These are phyloP conservation scores for Phytophthora citricola DNA, from an alignment of 352 stramenopile species.

Conservation along the genomic window DNA sequence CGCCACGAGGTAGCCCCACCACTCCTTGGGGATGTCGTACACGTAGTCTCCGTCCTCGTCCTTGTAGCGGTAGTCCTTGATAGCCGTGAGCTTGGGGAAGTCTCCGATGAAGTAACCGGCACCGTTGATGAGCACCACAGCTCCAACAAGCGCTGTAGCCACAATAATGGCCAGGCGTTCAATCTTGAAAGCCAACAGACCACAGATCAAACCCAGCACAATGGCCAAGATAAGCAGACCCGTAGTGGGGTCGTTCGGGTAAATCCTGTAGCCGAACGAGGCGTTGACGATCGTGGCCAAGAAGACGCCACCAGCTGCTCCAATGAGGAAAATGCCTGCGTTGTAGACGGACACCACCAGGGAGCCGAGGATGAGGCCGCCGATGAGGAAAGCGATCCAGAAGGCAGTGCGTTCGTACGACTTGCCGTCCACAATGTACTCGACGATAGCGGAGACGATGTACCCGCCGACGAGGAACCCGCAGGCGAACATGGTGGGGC, in stretches of 20 bases:
- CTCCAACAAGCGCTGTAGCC: constrained; percentile 64
- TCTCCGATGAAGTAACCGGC: constrained; percentile 69
- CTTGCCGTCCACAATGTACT: constrained; percentile 49
- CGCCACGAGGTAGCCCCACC: constrained; percentile 59
- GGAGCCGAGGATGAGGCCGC: constrained; percentile 52
- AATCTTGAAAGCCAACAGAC: constrained; percentile 52
- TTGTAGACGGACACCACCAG: constrained; percentile 62
- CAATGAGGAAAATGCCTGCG: constrained; percentile 60
- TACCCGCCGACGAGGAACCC: constrained; percentile 66
- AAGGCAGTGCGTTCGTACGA: constrained; percentile 55
- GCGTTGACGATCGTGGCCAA: constrained; percentile 55
- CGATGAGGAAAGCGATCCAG: constrained; percentile 61
- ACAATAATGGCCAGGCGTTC: constrained; percentile 58
- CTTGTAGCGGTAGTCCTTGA: constrained; percentile 49
- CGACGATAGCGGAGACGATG: constrained; percentile 47
- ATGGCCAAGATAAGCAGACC: constrained; percentile 54
- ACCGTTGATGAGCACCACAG: constrained; percentile 52
- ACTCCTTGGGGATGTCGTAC: constrained; percentile 57
- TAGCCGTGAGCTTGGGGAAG: constrained; percentile 49
- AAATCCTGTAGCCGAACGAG: constrained; percentile 59
- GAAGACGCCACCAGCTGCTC: constrained; percentile 48
- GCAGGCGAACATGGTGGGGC: constrained; percentile 68
- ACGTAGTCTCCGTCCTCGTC: constrained; percentile 41
- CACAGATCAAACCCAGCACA: constrained; percentile 50
- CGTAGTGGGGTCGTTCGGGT: constrained; percentile 50